Conservation (phyloP, 1,139 yeast genomes). For the Magnusiomyces suaveolens region DNA sequence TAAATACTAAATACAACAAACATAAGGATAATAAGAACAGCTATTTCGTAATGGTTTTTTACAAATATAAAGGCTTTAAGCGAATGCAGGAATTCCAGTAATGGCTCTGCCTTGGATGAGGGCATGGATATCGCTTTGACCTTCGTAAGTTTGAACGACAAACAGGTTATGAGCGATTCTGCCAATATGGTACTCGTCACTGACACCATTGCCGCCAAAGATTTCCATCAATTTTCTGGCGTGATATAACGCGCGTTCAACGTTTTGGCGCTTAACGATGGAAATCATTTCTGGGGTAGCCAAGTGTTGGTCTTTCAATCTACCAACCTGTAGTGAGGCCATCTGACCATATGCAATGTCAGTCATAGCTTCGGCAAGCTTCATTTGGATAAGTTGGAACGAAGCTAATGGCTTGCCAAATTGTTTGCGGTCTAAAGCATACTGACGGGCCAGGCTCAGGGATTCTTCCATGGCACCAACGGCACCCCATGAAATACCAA, state of each 20-base stretch:
- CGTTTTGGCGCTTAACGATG: slow-evolving; percentile 38
- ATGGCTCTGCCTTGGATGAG: slow-evolving; percentile 37
- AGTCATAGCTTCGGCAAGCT: slow-evolving; percentile 38
- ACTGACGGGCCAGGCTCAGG: slow-evolving; percentile 32
- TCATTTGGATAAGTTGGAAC: slow-evolving; percentile 37
- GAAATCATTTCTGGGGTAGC: slow-evolving; percentile 38
- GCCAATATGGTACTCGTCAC: slow-evolving; percentile 39
- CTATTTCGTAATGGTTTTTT: no score
- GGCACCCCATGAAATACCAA: slow-evolving; percentile 40
- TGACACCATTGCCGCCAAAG: slow-evolving; percentile 38
- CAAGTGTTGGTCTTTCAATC: slow-evolving; percentile 34
- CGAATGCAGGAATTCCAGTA: slow-evolving; percentile 36
- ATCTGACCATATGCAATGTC: slow-evolving; percentile 35
- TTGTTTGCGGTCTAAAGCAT: slow-evolving; percentile 36
- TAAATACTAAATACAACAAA: no score
- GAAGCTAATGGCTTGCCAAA: slow-evolving; percentile 36
- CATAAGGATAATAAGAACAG: no score
- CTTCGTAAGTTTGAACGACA: slow-evolving; percentile 40
- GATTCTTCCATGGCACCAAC: slow-evolving; percentile 40
- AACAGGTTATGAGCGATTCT: slow-evolving; percentile 37
- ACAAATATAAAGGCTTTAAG: slow-evolving; percentile 15
- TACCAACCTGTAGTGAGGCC: slow-evolving; percentile 37
- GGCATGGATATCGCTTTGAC: slow-evolving; percentile 39
- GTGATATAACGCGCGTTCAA: slow-evolving; percentile 35
- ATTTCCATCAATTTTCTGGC: slow-evolving; percentile 36